Evolutionary conservation across 768 basidiomycete genomes (phyloP).

Genomic region (Lactifluus pinguis): DNA sequence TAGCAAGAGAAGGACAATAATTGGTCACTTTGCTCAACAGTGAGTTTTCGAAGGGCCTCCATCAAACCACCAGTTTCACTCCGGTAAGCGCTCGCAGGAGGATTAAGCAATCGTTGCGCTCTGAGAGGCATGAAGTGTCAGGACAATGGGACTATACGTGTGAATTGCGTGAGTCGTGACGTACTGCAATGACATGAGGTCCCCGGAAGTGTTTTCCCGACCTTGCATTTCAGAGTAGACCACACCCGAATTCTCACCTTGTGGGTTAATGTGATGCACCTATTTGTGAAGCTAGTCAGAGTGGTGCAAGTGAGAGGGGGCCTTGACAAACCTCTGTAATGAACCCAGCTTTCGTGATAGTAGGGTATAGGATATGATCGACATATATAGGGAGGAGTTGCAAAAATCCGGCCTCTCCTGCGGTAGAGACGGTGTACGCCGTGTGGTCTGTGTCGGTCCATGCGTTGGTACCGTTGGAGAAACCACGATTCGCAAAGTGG

Average conservation of each 20-base stretch:
- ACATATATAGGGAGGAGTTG: conserved; percentile 83
- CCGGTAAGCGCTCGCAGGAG: conserved; percentile 76
- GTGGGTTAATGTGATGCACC: conserved; percentile 92
- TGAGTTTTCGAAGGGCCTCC: conserved; percentile 79
- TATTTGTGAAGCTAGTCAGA: conserved; percentile 23
- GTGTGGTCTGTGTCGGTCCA: conserved; percentile 97
- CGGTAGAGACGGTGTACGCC: conserved; percentile 92
- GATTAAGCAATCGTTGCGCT: conserved; percentile 73
- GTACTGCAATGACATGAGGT: conserved; percentile 82
- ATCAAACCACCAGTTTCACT: conserved; percentile 97
- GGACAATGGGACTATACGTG: not conserved
- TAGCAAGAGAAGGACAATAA: not conserved
- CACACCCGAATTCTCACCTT: conserved; percentile 89
- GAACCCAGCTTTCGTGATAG: conserved; percentile 79
- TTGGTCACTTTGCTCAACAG: conserved; percentile 74
- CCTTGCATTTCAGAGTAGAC: conserved; percentile 98
- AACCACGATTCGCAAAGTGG: conserved; percentile 88
- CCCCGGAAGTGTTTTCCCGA: conserved; percentile 84
- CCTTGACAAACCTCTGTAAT: conserved; percentile 40
- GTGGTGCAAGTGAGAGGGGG: not conserved
- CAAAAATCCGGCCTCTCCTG: conserved; percentile 86
- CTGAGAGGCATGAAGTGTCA: conserved; percentile 30
- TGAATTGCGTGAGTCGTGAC: conserved; percentile 20
- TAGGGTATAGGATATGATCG: conserved; percentile 96
- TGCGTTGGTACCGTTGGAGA: conserved; percentile 87